phyloP scores from a whole-genome alignment of 2,329 filamentous ascomycete species.

The Beauveria rudraprayagi region DNA sequence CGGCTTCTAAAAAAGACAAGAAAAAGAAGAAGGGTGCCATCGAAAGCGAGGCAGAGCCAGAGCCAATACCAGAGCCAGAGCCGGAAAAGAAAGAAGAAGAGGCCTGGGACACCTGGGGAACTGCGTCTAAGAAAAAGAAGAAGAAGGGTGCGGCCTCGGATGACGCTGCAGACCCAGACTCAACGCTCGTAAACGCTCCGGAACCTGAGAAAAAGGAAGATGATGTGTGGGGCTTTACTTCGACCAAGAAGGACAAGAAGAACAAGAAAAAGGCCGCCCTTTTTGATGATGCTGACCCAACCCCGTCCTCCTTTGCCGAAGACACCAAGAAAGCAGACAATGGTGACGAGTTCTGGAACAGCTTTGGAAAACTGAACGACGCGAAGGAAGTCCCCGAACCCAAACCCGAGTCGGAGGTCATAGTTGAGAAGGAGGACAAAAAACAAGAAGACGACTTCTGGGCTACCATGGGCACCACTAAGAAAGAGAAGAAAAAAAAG shows the following conservation, averaged over 20 bases:
- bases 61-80: conserved; percentile 19
- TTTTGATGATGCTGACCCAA: conserved; percentile 16
- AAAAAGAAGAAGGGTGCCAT: conserved; percentile 29
- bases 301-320: background rate
- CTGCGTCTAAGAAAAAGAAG: conserved; percentile 25
- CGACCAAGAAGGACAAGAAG: conserved; percentile 18
- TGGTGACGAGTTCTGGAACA: conserved; percentile 18
- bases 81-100: conserved; percentile 22
- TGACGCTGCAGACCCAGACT: conserved; percentile 1
- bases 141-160: conserved; percentile 18
- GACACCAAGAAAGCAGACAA: conserved; percentile 15
- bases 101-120: conserved; percentile 24
- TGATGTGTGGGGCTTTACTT: conserved; percentile 22
- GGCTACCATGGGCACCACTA: conserved; percentile 11
- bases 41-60: conserved; percentile 16
- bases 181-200: conserved; percentile 5
- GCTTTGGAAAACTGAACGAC: conserved; percentile 22
- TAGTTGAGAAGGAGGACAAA: background rate
- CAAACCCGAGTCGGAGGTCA: conserved; percentile 10
- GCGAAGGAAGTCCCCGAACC: conserved; percentile 22
- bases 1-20: conserved; percentile 27
- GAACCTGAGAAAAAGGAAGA: conserved; percentile 20
- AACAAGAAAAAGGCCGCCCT: conserved; percentile 15
- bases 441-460: conserved; percentile 18
- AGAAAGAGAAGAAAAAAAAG: conserved; percentile 28